A percentile compares a stretch with the other conserved stretches of the same genome.
Conservation (phyloP, 1,284 basidiomycete genomes). For the Mycena citricolor region DNA sequence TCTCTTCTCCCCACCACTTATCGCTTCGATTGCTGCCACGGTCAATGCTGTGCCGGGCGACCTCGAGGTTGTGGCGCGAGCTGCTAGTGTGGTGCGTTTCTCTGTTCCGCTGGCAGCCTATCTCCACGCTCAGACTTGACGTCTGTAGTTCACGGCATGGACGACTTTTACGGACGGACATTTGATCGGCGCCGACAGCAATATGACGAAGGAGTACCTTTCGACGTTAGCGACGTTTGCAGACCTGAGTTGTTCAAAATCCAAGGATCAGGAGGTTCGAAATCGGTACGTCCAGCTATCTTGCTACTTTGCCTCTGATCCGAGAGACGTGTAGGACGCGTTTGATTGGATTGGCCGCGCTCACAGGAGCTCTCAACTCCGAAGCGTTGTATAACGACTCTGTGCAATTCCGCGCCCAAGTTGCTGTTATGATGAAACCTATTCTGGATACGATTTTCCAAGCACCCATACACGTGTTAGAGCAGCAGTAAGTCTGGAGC, state of each 20-base stretch:
- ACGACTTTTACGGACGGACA: conserved; percentile 90
- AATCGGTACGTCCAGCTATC: conserved; percentile 64
- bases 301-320: not conserved
- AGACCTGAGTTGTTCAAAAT: conserved; percentile 51
- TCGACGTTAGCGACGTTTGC: conserved; percentile 71
- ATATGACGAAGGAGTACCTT: conserved; percentile 72
- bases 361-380: conserved; percentile 81
- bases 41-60: conserved; percentile 69
- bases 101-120: not conserved
- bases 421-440: conserved; percentile 71
- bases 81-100: conserved; percentile 74
- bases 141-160: conserved; percentile 80
- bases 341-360: conserved; percentile 82
- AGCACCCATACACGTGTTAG: conserved; percentile 58
- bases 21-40: conserved; percentile 71
- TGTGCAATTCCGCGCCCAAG: conserved; percentile 75
- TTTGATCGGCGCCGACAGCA: conserved; percentile 74
- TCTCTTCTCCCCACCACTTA: conserved; percentile 77
- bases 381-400: conserved; percentile 82
- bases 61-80: conserved; percentile 81
- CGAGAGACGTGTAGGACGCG: conserved; percentile 57
- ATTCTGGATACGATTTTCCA: conserved; percentile 73
- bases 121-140: not conserved
- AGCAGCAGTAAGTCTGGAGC: conserved; percentile 60
- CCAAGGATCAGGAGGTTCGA: conserved; percentile 59